These are phyloP conservation scores for Baeospora myosura DNA, from an alignment of 1,284 basidiomycete genomes.

Conservation along the genomic window DNA sequence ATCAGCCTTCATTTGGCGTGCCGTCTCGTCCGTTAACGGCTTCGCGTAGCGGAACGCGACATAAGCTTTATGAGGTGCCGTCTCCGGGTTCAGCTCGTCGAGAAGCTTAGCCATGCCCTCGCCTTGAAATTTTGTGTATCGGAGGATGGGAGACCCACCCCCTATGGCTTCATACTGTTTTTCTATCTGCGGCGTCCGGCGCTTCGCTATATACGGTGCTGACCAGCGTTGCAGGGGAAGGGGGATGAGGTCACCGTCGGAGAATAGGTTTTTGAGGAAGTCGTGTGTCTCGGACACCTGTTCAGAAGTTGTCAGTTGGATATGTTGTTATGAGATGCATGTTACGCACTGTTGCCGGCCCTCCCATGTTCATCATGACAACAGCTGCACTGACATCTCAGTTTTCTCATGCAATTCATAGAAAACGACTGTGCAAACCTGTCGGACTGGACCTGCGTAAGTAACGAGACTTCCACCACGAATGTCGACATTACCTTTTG, in stretches of 20 bases:
- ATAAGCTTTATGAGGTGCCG: constrained; percentile 95
- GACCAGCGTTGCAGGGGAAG: constrained; percentile 86
- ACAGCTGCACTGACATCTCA: constrained; percentile 48
- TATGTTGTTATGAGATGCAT: neutral
- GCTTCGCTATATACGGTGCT: constrained; percentile 84
- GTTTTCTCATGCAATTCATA: constrained; percentile 10
- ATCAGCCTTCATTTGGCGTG: constrained; percentile 82
- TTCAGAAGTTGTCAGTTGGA: neutral
- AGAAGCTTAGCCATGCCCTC: constrained; percentile 85
- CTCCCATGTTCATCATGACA: constrained; percentile 99
- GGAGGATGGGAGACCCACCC: constrained; percentile 95
- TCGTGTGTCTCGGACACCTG: constrained; percentile 81
- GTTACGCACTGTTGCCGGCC: constrained; percentile 76
- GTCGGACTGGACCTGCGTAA: constrained; percentile 40
- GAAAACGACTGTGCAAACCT: constrained; percentile 33
- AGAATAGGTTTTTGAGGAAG: constrained; percentile 92
- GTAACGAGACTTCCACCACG: neutral
- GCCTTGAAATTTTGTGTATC: constrained; percentile 87
- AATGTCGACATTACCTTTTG: constrained; percentile 27
- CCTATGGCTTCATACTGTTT: constrained; percentile 93
- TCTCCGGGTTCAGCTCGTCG: constrained; percentile 88
- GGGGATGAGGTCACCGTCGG: constrained; percentile 93
- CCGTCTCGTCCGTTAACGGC: constrained; percentile 81
- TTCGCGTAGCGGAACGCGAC: constrained; percentile 91
- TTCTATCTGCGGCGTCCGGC: constrained; percentile 93